These are phyloP conservation scores for Eucalyptus dawsonii DNA, from an alignment of 345 rosid genomes.

Conservation along the genomic window DNA sequence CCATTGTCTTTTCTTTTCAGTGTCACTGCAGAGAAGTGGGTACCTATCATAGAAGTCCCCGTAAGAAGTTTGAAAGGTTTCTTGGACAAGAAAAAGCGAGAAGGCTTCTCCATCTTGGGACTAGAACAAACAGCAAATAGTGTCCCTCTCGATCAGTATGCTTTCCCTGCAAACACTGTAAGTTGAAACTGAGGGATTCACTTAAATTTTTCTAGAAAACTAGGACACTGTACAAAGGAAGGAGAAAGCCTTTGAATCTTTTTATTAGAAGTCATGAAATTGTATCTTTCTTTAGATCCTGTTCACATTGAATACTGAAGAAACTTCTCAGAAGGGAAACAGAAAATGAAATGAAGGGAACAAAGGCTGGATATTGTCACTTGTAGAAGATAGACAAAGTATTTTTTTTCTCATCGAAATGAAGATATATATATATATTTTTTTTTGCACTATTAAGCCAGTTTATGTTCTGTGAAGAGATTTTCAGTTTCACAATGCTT, in stretches of 20 bases:
- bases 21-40: slow-evolving; percentile 97
- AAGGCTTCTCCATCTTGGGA: slow-evolving; percentile 88
- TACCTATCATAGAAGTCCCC: slow-evolving; percentile 83
- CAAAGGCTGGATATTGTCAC: background rate
- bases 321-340: background rate
- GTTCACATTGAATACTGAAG: background rate
- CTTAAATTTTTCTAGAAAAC: background rate
- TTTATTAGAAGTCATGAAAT: background rate
- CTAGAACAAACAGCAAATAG: slow-evolving; percentile 95
- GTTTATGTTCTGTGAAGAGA: background rate
- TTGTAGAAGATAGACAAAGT: background rate
- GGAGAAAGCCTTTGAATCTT: background rate
- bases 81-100: slow-evolving; percentile 73
- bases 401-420: background rate
- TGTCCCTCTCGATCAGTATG: slow-evolving; percentile 53
- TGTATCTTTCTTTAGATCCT: background rate
- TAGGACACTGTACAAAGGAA: background rate
- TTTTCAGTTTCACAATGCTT: background rate
- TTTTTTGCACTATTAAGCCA: background rate
- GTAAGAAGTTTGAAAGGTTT: slow-evolving; percentile 59
- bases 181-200: background rate
- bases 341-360: background rate
- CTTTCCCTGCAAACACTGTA: slow-evolving; percentile 70
- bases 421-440: background rate
- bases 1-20: slow-evolving; percentile 19